phyloP scores from a whole-genome alignment of 208 protist species.

The Wallacemonas sp. region DNA sequence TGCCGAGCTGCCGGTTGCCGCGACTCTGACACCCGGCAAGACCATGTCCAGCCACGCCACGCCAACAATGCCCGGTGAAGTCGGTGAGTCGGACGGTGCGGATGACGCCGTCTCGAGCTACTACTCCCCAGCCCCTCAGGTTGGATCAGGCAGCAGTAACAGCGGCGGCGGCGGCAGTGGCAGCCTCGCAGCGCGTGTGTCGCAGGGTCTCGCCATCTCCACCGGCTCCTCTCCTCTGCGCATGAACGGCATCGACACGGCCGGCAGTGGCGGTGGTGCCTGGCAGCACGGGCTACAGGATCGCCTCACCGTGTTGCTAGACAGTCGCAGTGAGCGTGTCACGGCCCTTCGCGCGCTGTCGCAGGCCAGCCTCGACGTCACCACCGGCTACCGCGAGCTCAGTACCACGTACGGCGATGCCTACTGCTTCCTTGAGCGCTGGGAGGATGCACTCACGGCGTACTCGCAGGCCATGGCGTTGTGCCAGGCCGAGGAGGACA shows the following conservation, averaged over 20 bases:
- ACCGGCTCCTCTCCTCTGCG: neutral
- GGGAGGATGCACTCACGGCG: constrained; percentile 77
- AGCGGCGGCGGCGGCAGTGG: neutral
- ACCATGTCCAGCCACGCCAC: no score
- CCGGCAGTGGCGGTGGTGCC: neutral
- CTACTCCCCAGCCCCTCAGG: neutral
- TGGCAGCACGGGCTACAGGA: no score
- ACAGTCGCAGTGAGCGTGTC: constrained; percentile 56
- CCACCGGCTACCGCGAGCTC: constrained; percentile 54
- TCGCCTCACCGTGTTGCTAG: constrained; percentile 26
- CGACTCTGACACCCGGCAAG: no score
- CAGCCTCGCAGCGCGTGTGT: neutral
- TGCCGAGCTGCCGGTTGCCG: no score
- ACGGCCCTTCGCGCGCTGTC: constrained; percentile 60
- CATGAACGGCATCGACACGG: neutral
- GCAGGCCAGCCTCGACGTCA: constrained; percentile 46
- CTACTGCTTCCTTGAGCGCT: constrained; percentile 48
- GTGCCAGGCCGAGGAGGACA: constrained; percentile 54
- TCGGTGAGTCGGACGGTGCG: no score
- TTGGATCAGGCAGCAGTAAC: no score
- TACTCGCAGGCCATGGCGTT: constrained; percentile 77
- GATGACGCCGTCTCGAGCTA: neutral
- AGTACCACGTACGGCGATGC: constrained; percentile 75
- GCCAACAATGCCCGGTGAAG: no score
- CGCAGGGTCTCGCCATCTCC: neutral